Conservation (phyloP, 2,329 filamentous ascomycete species). For the Mariannaea sp. region DNA sequence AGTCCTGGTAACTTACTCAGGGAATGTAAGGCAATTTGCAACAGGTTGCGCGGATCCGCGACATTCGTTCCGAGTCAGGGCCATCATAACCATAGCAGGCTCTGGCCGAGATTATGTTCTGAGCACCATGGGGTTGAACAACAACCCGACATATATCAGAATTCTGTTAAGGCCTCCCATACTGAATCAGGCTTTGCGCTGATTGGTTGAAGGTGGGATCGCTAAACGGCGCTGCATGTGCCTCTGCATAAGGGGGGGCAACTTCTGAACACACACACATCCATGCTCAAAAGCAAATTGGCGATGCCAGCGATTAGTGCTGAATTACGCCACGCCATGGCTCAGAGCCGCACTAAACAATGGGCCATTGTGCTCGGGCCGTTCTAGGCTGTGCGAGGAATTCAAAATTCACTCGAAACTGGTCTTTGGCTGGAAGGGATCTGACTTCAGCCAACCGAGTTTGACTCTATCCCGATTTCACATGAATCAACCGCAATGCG, state of each 20-base stretch:
- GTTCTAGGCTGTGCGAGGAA: not conserved
- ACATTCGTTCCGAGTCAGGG: constrained; percentile 31
- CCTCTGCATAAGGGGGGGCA: constrained; percentile 31
- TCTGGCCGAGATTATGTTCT: constrained; percentile 39
- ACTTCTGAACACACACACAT: constrained; percentile 18
- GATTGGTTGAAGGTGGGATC: constrained; percentile 29
- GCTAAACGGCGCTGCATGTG: constrained; percentile 39
- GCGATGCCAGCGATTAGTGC: constrained; percentile 24
- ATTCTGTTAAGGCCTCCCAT: constrained; percentile 26
- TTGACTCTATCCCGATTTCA: not conserved
- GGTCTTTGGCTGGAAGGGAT: constrained; percentile 8
- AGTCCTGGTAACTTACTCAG: constrained; percentile 11
- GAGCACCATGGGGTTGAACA: constrained; percentile 36
- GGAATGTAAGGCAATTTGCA: constrained; percentile 29
- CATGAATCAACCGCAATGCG: constrained; percentile 19
- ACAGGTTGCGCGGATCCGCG: constrained; percentile 29
- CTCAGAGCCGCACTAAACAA: constrained; percentile 21
- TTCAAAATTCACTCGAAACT: not conserved
- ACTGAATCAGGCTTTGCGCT: constrained; percentile 17
- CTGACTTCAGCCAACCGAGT: constrained; percentile 4
- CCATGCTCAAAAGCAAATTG: constrained; percentile 30
- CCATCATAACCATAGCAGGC: constrained; percentile 30
- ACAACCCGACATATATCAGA: constrained; percentile 36
- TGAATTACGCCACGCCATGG: constrained; percentile 18
- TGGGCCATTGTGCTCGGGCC: constrained; percentile 1